Conservation (phyloP, 2,329 filamentous ascomycete species). For the Aspergillus cejpii region DNA sequence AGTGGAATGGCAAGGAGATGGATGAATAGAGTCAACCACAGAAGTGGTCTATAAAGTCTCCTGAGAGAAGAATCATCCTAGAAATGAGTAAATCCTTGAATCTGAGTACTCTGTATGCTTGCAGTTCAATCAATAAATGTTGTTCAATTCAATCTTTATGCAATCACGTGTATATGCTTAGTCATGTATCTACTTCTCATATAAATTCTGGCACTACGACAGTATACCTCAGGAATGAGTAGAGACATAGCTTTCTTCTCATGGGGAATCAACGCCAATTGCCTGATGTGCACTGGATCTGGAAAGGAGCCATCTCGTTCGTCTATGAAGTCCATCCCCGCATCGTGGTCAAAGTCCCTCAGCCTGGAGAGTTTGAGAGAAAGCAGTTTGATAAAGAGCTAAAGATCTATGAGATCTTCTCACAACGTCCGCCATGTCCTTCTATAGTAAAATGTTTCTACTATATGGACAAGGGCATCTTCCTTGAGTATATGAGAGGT, state of each 20-base stretch:
- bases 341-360: constrained; percentile 24
- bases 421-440: constrained; percentile 16
- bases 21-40: not conserved
- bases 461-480: constrained; percentile 20
- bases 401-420: constrained; percentile 22
- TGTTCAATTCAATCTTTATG: not conserved
- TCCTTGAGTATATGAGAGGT: constrained; percentile 29
- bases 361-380: constrained; percentile 18
- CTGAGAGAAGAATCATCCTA: not conserved
- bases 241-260: no score
- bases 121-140: not conserved
- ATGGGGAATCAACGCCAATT: constrained; percentile 18
- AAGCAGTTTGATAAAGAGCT: constrained; percentile 23
- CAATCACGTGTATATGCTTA: not conserved
- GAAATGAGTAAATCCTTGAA: not conserved
- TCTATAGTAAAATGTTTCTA: constrained; percentile 23
- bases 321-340: constrained; percentile 22
- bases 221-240: no score
- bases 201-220: no score
- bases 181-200: not conserved
- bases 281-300: constrained; percentile 18
- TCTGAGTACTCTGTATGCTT: no score
- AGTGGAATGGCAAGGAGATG: not conserved
- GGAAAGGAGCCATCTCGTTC: constrained; percentile 16
- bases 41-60: not conserved